A percentile compares a stretch with the other conserved stretches of the same genome.
phyloP scores from a whole-genome alignment of 352 stramenopile genomes.

The Aphanomyces stellatus region DNA sequence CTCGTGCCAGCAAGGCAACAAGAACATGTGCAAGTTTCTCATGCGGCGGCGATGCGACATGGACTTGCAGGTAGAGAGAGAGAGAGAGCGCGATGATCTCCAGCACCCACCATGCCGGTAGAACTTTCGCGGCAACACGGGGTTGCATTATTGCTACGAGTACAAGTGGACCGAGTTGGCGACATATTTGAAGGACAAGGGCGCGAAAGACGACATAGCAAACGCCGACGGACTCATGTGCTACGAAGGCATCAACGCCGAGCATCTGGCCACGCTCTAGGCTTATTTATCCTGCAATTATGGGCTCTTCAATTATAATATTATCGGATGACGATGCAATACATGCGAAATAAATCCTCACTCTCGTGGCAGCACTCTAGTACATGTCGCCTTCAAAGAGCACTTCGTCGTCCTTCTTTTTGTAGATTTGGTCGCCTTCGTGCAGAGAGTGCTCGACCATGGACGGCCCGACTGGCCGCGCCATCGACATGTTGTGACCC shows the following conservation, averaged over 20 bases:
- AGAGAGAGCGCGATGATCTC: too few species aligned
- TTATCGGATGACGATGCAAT: slow-evolving; percentile 10
- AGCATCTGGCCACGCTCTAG: slow-evolving; percentile 41
- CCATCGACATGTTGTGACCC: slow-evolving; percentile 31
- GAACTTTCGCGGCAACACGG: slow-evolving; percentile 93
- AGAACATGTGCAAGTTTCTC: slow-evolving; percentile 92
- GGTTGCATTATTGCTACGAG: slow-evolving; percentile 92
- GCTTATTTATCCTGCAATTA: background rate
- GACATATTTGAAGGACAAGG: slow-evolving; percentile 92
- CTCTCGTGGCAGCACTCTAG: background rate
- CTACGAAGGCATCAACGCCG: slow-evolving; percentile 87
- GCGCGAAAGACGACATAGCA: slow-evolving; percentile 85
- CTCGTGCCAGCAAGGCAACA: slow-evolving; percentile 92
- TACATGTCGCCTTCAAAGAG: slow-evolving; percentile 87
- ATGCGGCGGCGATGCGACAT: slow-evolving; percentile 88
- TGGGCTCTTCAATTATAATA: slow-evolving; percentile 2
- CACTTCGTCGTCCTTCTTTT: slow-evolving; percentile 71
- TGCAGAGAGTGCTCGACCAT: slow-evolving; percentile 75
- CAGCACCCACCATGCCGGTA: slow-evolving; percentile 25
- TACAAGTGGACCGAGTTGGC: slow-evolving; percentile 88
- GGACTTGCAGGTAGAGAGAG: slow-evolving; percentile 81
- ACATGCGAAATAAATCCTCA: background rate
- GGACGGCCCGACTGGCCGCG: slow-evolving; percentile 52
- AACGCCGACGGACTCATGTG: slow-evolving; percentile 90
- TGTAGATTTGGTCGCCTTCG: slow-evolving; percentile 84